phyloP scores from a whole-genome alignment of 1,284 basidiomycete genomes.

The Peniophora sp. region DNA sequence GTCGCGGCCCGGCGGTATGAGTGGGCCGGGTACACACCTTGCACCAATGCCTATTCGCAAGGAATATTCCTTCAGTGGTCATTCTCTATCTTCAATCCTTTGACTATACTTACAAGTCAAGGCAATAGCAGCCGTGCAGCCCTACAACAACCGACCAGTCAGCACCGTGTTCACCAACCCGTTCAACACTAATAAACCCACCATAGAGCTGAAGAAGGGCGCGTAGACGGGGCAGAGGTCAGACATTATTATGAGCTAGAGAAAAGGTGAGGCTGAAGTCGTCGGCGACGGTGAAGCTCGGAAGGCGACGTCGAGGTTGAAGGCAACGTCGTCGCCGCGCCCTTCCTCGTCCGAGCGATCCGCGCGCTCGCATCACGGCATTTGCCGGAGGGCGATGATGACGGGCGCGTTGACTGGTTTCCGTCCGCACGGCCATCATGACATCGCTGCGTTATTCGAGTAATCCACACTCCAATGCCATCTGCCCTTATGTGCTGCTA shows the following conservation, averaged over 20 bases:
- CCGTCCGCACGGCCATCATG: no score
- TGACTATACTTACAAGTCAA: slow-evolving; percentile 78
- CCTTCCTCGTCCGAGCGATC: no score
- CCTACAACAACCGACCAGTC: slow-evolving; percentile 37
- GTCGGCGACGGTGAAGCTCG: no score
- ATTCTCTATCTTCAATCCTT: not conserved
- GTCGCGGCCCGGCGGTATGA: not conserved
- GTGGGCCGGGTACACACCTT: slow-evolving; percentile 36
- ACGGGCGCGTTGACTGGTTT: no score
- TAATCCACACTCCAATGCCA: no score
- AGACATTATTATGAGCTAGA: slow-evolving; percentile 43
- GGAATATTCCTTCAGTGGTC: slow-evolving; percentile 1
- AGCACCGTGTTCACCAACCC: not conserved
- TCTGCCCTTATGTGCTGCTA: no score
- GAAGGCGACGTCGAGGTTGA: no score
- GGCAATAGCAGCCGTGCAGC: slow-evolving; percentile 93
- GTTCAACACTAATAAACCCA: slow-evolving; percentile 30
- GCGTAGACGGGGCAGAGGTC: slow-evolving; percentile 92
- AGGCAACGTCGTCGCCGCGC: no score
- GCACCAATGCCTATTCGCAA: slow-evolving; percentile 55
- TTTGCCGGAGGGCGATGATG: no score
- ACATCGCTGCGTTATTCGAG: no score
- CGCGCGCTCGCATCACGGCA: no score
- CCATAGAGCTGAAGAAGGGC: slow-evolving; percentile 97
- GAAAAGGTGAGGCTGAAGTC: no score